These are phyloP conservation scores for Brassica juncea DNA, from an alignment of 345 rosid species.

Conservation along the genomic window DNA sequence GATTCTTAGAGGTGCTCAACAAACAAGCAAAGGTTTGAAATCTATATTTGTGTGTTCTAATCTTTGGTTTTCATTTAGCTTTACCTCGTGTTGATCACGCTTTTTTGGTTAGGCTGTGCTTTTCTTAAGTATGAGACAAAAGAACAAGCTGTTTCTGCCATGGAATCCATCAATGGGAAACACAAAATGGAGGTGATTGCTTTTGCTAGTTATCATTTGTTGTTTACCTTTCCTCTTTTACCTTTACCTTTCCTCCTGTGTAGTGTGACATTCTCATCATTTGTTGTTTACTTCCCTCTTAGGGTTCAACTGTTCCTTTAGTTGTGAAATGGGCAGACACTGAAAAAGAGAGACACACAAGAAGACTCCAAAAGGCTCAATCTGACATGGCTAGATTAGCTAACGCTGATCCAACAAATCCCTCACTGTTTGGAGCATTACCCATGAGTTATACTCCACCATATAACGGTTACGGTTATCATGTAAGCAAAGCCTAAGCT, in stretches of 20 bases:
- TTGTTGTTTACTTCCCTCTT: constrained; percentile 33
- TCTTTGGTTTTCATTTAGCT: not conserved
- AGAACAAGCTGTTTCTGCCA: constrained; percentile 87
- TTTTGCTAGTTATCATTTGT: not conserved
- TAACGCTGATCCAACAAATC: constrained; percentile 66
- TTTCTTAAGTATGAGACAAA: constrained; percentile 92
- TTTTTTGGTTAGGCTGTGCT: constrained; percentile 65
- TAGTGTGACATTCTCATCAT: not conserved
- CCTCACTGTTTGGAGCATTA: constrained; percentile 81
- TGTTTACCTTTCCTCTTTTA: no score
- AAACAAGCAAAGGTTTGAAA: constrained; percentile 61
- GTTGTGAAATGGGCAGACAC: constrained; percentile 99
- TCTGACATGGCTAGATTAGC: constrained; percentile 57
- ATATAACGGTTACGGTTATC: constrained; percentile 89
- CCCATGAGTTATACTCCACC: constrained; percentile 85
- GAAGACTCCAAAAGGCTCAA: constrained; percentile 86
- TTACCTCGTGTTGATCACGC: not conserved
- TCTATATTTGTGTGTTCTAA: not conserved
- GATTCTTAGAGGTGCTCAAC: constrained; percentile 88
- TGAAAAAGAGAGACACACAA: constrained; percentile 90
- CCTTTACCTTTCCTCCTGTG: not conserved
- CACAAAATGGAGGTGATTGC: constrained; percentile 92
- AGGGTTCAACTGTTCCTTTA: constrained; percentile 96
- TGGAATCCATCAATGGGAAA: constrained; percentile 86
- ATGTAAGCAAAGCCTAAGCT: constrained; percentile 40